Conservation (phyloP, 495 filamentous ascomycete genomes). For the Xanthoparmelia taractica region DNA sequence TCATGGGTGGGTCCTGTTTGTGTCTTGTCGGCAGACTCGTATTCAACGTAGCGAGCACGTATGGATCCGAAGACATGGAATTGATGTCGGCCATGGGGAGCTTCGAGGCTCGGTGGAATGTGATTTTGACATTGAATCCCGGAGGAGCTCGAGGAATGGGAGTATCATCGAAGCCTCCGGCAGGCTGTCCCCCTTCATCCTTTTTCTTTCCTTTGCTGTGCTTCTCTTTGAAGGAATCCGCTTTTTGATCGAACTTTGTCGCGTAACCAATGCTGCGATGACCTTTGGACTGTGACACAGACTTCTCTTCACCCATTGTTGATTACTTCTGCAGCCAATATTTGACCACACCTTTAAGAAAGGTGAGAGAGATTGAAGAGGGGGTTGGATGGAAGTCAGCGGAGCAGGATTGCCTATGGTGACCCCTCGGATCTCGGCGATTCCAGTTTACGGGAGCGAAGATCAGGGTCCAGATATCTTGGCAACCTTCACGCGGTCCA, state of each 20-base stretch:
- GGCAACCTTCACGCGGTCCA: too few relatives aligned
- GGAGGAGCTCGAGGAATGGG: conserved; percentile 62
- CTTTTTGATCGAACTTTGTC: conserved; percentile 48
- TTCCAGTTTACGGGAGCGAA: too few relatives aligned
- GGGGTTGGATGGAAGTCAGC: too few relatives aligned
- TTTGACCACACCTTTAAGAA: too few relatives aligned
- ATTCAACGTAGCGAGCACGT: conserved; percentile 59
- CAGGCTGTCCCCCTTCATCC: conserved; percentile 42
- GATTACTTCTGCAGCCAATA: too few relatives aligned
- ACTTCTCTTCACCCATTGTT: conserved; percentile 11
- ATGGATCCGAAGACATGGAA: conserved; percentile 76
- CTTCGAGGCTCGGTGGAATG: conserved; percentile 70
- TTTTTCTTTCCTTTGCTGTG: conserved; percentile 22
- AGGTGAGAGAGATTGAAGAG: too few relatives aligned
- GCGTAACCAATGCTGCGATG: conserved; percentile 22
- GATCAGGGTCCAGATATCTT: too few relatives aligned
- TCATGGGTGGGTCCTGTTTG: conserved; percentile 66
- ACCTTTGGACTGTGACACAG: conserved; percentile 17
- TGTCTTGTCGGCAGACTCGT: conserved; percentile 59
- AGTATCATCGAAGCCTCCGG: conserved; percentile 73
- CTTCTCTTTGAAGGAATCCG: conserved; percentile 47
- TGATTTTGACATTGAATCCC: conserved; percentile 79
- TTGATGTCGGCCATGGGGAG: conserved; percentile 76
- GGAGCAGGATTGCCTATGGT: too few relatives aligned
- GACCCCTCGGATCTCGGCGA: too few relatives aligned